phyloP scores from a whole-genome alignment of 129 eudicot genomes.

The Flaveria trinervia region DNA sequence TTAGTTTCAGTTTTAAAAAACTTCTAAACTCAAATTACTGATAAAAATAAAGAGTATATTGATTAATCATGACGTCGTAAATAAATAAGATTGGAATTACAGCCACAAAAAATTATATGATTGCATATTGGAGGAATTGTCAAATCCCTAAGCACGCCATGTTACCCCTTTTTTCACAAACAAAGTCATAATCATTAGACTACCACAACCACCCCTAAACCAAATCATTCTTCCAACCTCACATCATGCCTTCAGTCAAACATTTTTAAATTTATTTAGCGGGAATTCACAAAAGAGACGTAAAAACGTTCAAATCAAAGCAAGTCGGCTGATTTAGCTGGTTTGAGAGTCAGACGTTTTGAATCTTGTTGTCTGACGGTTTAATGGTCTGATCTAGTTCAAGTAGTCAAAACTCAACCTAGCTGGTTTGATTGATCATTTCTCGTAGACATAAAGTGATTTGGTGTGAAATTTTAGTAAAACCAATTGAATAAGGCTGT shows the following conservation, averaged over 20 bases:
- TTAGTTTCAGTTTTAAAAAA: neutral
- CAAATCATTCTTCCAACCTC: constrained; percentile 54
- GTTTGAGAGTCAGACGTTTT: too few species aligned
- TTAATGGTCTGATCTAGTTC: too few species aligned
- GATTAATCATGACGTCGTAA: neutral
- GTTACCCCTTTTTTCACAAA: constrained; percentile 36
- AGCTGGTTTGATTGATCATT: too few species aligned
- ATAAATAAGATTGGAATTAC: neutral
- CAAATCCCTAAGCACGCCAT: constrained; percentile 40
- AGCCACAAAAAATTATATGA: constrained; percentile 20
- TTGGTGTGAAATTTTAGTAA: too few species aligned
- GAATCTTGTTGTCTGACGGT: too few species aligned
- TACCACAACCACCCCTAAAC: constrained; percentile 43
- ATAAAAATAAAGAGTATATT: neutral
- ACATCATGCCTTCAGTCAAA: constrained; percentile 10
- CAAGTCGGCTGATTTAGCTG: neutral
- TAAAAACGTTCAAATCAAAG: neutral
- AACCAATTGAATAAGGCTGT: too few species aligned
- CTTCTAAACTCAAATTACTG: neutral
- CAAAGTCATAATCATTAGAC: constrained; percentile 46
- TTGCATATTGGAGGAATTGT: constrained; percentile 35
- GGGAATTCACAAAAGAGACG: neutral
- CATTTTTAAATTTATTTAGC: neutral
- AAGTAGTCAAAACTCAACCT: too few species aligned
- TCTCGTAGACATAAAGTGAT: too few species aligned